Conservation (phyloP, 208 protist genomes). For the Trypanosoma caninum region DNA sequence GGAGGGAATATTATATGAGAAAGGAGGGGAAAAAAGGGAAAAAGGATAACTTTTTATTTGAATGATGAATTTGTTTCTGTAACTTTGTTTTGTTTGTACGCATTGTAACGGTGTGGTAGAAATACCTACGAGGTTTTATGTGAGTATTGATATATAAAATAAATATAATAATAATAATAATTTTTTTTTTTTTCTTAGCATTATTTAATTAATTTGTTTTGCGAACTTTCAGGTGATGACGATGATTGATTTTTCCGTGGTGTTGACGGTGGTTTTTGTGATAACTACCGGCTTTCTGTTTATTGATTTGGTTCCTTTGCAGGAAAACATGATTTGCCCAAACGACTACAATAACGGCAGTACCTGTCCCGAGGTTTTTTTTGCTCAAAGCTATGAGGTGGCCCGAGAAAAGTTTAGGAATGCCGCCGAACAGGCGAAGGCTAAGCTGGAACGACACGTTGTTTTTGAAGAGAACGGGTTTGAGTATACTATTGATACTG, state of each 20-base stretch:
- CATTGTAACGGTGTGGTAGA: no score
- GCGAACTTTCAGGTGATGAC: not conserved
- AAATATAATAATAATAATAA: constrained; percentile 14
- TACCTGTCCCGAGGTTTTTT: constrained; percentile 59
- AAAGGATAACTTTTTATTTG: constrained; percentile 5
- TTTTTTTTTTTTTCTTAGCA: not conserved
- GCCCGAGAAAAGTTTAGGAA: constrained; percentile 75
- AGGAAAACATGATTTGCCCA: constrained; percentile 64
- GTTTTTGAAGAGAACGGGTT: constrained; percentile 43
- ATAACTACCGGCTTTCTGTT: constrained; percentile 65
- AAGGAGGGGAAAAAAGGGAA: constrained; percentile 13
- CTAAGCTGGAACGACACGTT: constrained; percentile 41
- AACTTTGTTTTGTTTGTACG: not conserved
- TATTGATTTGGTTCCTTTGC: constrained; percentile 72
- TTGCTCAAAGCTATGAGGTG: constrained; percentile 58
- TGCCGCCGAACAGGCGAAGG: constrained; percentile 45
- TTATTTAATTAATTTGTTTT: not conserved
- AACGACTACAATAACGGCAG: constrained; percentile 51
- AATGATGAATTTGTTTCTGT: constrained; percentile 17
- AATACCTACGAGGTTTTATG: no score
- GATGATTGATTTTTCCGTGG: constrained; percentile 33
- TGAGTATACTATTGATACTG: constrained; percentile 76
- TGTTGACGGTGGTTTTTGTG: constrained; percentile 42
- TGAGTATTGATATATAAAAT: no score
- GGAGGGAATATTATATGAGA: not conserved